phyloP scores from a whole-genome alignment of 148 eudicot genomes.

The Pharnaceum exiguum region DNA sequence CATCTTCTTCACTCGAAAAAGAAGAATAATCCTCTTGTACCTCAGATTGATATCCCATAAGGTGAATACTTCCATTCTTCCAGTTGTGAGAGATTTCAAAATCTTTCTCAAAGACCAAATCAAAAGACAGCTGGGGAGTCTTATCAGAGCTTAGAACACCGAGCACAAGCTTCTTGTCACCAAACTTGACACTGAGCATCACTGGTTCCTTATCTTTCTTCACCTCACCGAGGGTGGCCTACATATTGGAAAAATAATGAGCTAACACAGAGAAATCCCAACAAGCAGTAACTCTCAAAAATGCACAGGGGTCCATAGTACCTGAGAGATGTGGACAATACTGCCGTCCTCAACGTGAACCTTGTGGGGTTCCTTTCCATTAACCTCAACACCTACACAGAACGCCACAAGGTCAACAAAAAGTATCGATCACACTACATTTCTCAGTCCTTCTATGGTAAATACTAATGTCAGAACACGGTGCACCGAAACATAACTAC shows the following conservation, averaged over 20 bases:
- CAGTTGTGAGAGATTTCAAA: constrained; percentile 79
- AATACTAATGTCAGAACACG: too few species aligned
- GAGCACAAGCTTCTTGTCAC: constrained; percentile 36
- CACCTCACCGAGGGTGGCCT: constrained; percentile 73
- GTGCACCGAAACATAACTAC: too few species aligned
- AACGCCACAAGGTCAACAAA: too few species aligned
- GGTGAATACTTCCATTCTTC: constrained; percentile 74
- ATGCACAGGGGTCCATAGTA: background rate
- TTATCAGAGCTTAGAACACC: constrained; percentile 55
- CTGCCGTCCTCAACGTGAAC: constrained; percentile 31
- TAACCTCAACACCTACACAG: constrained; percentile 62
- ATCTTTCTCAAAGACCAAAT: constrained; percentile 72
- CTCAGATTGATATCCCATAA: constrained; percentile 56
- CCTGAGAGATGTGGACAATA: constrained; percentile 72
- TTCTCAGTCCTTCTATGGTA: too few species aligned
- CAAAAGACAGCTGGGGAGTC: constrained; percentile 56
- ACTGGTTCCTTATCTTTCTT: constrained; percentile 52
- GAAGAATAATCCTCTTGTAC: constrained; percentile 34
- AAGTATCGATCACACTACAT: too few species aligned
- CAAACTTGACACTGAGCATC: constrained; percentile 32
- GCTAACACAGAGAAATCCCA: background rate
- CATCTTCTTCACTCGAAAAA: constrained; percentile 28
- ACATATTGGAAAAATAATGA: background rate
- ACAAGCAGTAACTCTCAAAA: background rate
- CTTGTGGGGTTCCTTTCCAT: constrained; percentile 42